Base-by-base conservation (phyloP, 768 basidiomycete species). In the Sporobolomyces phaffii region DNA sequence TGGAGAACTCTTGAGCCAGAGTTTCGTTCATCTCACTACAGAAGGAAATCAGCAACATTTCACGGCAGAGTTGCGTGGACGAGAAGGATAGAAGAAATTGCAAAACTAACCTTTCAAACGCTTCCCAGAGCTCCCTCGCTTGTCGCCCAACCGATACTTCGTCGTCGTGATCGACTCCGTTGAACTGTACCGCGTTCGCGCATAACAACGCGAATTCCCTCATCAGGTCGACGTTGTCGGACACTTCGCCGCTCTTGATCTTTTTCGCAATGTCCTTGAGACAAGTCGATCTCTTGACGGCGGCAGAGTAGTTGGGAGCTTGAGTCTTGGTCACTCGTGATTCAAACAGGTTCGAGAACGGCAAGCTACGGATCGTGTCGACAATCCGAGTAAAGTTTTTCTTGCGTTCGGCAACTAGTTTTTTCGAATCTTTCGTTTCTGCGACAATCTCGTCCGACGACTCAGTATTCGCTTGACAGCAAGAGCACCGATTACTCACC, bases 121-220 rank as follows among this genome's bases (percentile, higher is more conserved):
- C 43, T 13, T 48, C 60, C 66, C 63, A 68, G 22, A 68, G 9
- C 28, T 50, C 33, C 33, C 34, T 51, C 13, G 70, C 70, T 11
- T 54, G 52, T 36, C 50, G 20, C 4, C 66, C 70, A 2, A 72
- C 60, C 1, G 52, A 48, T n/a, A 36, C 60, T 13, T 65, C 51
- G 11, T 54, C 58, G 36, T 68, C n/a, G n/a, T n/a, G n/a, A n/a
- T n/a, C 66, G 43, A 49, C 56, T 13, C 70, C 70, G 29, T 72
- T 72, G 56, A 68, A 72, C 63, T 72, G 70, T 5, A 65, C 51
- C 17, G 70, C 70, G 17, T 72, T 72, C 17, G 66, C 66, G 18
- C 59, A 65, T 44, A 72, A 6, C 14, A 68, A 40, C 22, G 62
- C 64, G 4, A 72, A 66, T n/a, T 68, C 67, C 33, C 64, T 43